These are phyloP conservation scores for Sonneratia alba DNA, from an alignment of 345 rosid genomes.

Conservation along the genomic window DNA sequence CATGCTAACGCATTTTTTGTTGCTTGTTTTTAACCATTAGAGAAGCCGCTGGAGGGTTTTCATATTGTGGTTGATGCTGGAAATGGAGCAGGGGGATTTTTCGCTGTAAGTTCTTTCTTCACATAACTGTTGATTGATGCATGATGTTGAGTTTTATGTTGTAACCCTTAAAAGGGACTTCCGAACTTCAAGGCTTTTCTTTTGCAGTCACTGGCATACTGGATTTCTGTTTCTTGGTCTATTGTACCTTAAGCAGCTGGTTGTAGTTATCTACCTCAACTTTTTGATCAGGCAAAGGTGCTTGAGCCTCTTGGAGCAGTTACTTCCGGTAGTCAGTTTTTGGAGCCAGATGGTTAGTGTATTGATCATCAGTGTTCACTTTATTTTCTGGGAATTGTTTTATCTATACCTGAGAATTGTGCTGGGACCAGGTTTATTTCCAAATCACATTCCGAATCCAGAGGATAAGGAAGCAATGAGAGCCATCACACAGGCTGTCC, in stretches of 20 bases:
- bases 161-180: not conserved
- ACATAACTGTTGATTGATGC: not conserved
- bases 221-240: not conserved
- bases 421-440: conserved; percentile 62
- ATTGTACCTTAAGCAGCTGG: not conserved
- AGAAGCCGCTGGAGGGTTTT: conserved; percentile 94
- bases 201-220: not conserved
- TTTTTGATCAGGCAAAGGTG: conserved; percentile 61
- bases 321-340: conserved; percentile 88
- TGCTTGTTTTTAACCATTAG: conserved; percentile 33
- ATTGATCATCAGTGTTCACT: conserved; percentile 2
- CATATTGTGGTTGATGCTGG: conserved; percentile 98
- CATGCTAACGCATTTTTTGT: conserved; percentile 12
- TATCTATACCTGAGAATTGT: not conserved
- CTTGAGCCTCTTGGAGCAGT: conserved; percentile 93
- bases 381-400: conserved; percentile 2
- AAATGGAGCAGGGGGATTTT: conserved; percentile 98
- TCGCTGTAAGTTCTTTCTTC: conserved; percentile 56
- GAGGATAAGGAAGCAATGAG: conserved; percentile 93
- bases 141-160: not conserved
- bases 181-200: not conserved
- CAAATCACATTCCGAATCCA: conserved; percentile 97
- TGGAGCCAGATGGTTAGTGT: conserved; percentile 87
- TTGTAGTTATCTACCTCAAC: not conserved
- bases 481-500: conserved; percentile 84